Percentiles rank a stretch among this genome's conserved stretches.
Conservation (phyloP, 768 basidiomycete species). For the Tricholoma terreum region DNA sequence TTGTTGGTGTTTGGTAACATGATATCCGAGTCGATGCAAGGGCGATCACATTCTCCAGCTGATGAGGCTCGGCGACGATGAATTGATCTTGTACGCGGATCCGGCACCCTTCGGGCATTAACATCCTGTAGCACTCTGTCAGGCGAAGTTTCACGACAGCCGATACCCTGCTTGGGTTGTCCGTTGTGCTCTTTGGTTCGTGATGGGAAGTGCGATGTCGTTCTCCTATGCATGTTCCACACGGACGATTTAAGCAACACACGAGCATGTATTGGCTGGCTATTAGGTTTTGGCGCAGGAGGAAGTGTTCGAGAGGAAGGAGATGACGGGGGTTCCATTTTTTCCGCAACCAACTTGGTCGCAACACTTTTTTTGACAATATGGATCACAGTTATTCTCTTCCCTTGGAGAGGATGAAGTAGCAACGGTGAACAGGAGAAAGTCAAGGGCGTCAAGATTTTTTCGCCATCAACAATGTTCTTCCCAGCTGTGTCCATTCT, state of each 20-base stretch:
- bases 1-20: background rate
- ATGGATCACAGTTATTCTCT: slow-evolving; percentile 65
- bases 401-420: slow-evolving; percentile 60
- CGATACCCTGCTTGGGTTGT: background rate
- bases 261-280: background rate
- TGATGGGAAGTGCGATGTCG: slow-evolving; percentile 24
- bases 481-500: slow-evolving; percentile 43
- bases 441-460: slow-evolving; percentile 64
- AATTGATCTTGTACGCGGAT: background rate
- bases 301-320: slow-evolving; percentile 1
- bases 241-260: background rate
- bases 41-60: slow-evolving; percentile 35
- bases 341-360: slow-evolving; percentile 63
- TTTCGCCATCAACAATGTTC: slow-evolving; percentile 59
- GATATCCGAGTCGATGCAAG: slow-evolving; percentile 2
- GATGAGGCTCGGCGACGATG: slow-evolving; percentile 46
- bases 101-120: background rate
- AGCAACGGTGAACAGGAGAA: slow-evolving; percentile 74
- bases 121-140: background rate
- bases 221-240: slow-evolving; percentile 27
- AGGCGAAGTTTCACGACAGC: slow-evolving; percentile 11
- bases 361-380: slow-evolving; percentile 68
- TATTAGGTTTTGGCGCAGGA: background rate
- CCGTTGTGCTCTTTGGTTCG: slow-evolving; percentile 5
- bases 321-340: slow-evolving; percentile 43